Conservation (phyloP, 352 stramenopile genomes). For the Thalassiosira ordinaria region DNA sequence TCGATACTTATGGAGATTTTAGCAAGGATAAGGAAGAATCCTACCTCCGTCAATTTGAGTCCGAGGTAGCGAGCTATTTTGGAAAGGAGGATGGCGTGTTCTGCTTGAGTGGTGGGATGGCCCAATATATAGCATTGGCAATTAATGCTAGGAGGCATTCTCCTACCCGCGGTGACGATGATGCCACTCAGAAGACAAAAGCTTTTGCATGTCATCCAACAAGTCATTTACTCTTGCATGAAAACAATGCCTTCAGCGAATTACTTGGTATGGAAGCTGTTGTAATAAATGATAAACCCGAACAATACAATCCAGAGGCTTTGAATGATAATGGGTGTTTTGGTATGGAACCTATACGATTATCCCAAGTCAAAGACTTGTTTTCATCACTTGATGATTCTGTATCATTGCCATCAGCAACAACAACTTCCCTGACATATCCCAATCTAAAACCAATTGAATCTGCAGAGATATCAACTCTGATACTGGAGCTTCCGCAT, state of each 20-base stretch:
- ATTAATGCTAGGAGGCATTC: constrained; percentile 52
- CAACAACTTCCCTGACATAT: constrained; percentile 3
- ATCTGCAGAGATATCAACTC: constrained; percentile 40
- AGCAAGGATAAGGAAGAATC: constrained; percentile 15
- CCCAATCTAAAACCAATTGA: constrained; percentile 23
- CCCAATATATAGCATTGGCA: constrained; percentile 73
- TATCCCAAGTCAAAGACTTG: constrained; percentile 52
- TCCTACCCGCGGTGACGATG: constrained; percentile 4
- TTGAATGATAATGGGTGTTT: constrained; percentile 44
- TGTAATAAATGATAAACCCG: constrained; percentile 36
- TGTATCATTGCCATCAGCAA: background rate
- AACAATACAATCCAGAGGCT: constrained; percentile 27
- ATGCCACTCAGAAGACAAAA: background rate
- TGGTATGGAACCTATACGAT: constrained; percentile 50
- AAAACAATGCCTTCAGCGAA: constrained; percentile 73
- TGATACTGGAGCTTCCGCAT: constrained; percentile 84
- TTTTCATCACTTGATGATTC: constrained; percentile 17
- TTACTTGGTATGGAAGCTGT: constrained; percentile 73
- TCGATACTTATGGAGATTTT: constrained; percentile 76
- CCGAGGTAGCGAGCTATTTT: constrained; percentile 59
- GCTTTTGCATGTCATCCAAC: constrained; percentile 79
- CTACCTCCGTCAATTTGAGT: constrained; percentile 70
- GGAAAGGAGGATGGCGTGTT: constrained; percentile 77
- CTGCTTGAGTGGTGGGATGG: constrained; percentile 79
- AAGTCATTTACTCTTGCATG: constrained; percentile 80